Evolutionary conservation across 2,329 filamentous ascomycete genomes (phyloP).

Genomic region (Arthroderma sp.): DNA sequence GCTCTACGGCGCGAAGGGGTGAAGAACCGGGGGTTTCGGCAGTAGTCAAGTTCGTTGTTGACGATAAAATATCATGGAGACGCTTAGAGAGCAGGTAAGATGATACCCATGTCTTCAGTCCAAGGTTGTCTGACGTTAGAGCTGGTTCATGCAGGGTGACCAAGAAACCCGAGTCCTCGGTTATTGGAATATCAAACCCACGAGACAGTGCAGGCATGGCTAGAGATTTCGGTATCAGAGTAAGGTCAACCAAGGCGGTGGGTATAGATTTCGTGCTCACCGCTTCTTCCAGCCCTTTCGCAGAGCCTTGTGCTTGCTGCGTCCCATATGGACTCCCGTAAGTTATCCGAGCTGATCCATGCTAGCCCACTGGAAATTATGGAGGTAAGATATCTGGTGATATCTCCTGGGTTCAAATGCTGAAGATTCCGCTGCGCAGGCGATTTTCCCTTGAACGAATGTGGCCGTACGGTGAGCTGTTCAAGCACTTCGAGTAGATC

Average conservation of each 20-base stretch:
- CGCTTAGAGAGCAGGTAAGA: slow-evolving; percentile 72
- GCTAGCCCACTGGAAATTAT: slow-evolving; percentile 32
- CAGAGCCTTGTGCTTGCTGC: slow-evolving; percentile 66
- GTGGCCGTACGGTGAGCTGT: slow-evolving; percentile 52
- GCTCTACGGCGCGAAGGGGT: slow-evolving; percentile 47
- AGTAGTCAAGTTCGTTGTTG: slow-evolving; percentile 20
- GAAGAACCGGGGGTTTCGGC: slow-evolving; percentile 13
- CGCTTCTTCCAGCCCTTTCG: slow-evolving; percentile 69
- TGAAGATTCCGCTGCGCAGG: slow-evolving; percentile 18
- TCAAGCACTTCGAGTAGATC: slow-evolving; percentile 54
- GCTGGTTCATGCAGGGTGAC: slow-evolving; percentile 74
- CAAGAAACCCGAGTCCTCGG: slow-evolving; percentile 38
- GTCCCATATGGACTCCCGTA: slow-evolving; percentile 47
- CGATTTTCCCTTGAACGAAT: slow-evolving; percentile 25
- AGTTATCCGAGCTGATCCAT: slow-evolving; percentile 33
- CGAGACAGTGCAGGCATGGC: slow-evolving; percentile 53
- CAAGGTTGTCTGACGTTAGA: slow-evolving; percentile 74
- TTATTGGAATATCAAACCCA: slow-evolving; percentile 43
- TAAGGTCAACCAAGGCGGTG: neutral
- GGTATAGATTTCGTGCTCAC: slow-evolving; percentile 24
- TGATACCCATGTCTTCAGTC: slow-evolving; percentile 91
- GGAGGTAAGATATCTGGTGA: slow-evolving; percentile 34
- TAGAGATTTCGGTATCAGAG: slow-evolving; percentile 9
- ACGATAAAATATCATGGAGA: slow-evolving; percentile 37
- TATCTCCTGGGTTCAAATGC: slow-evolving; percentile 26